phyloP scores from a whole-genome alignment of 768 basidiomycete species.

The Boletus rubroflammeus region DNA sequence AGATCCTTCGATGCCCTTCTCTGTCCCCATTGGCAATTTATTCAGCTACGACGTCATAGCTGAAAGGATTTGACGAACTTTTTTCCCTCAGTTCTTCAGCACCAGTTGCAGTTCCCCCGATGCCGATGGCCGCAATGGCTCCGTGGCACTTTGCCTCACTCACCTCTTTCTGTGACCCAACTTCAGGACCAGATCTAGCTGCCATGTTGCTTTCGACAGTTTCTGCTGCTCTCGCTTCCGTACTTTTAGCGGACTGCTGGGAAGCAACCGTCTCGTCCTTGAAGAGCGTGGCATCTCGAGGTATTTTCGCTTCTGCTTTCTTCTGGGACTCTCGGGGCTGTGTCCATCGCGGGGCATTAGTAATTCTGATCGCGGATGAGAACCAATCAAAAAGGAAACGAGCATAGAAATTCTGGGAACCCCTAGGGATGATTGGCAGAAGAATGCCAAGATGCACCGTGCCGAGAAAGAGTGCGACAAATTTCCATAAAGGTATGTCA shows the following conservation, averaged over 20 bases:
- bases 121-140: background rate
- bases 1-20: background rate
- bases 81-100: background rate
- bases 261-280: background rate
- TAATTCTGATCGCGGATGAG: background rate
- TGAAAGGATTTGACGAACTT: conserved; percentile 6
- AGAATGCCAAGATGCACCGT: background rate
- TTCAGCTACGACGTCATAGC: background rate
- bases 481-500: background rate
- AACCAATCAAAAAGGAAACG: background rate
- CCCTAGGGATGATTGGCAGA: background rate
- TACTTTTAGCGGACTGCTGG: background rate
- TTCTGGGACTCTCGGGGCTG: conserved; percentile 2
- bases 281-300: background rate
- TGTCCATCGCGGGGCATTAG: conserved; percentile 6
- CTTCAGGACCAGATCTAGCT: background rate
- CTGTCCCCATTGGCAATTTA: background rate
- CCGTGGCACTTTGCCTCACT: background rate
- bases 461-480: background rate
- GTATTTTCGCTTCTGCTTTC: background rate
- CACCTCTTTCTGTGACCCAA: background rate
- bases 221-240: background rate
- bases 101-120: background rate
- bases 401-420: background rate
- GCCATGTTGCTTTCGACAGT: background rate